Evolutionary conservation across 1,284 basidiomycete species (phyloP).

Genomic region (Xerocomus amazonicus): DNA sequence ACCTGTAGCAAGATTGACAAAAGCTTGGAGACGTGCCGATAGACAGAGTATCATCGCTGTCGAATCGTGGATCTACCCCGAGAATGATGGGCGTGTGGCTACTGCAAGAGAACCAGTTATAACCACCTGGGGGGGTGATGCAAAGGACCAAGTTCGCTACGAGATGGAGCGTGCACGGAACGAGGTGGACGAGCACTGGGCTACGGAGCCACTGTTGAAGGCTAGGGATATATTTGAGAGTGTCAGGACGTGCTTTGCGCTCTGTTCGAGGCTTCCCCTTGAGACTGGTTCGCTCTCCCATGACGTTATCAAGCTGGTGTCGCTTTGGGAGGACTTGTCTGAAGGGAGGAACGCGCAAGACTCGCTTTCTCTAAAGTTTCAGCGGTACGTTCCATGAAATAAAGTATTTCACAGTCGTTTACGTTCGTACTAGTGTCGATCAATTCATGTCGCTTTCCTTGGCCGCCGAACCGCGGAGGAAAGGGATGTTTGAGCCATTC

Average conservation of each 20-base stretch:
- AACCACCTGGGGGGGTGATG: conserved; percentile 69
- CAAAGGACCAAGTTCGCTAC: conserved; percentile 33
- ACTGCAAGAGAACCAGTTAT: conserved; percentile 42
- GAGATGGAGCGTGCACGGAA: conserved; percentile 40
- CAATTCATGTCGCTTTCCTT: conserved; percentile 77
- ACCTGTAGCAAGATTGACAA: conserved; percentile 70
- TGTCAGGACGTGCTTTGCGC: conserved; percentile 48
- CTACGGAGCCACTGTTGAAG: conserved; percentile 39
- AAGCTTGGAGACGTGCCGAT: conserved; percentile 74
- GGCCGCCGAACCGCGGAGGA: conserved; percentile 66
- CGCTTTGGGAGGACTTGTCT: conserved; percentile 51
- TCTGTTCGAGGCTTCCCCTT: conserved; percentile 44
- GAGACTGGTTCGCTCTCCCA: conserved; percentile 29
- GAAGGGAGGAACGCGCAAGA: conserved; percentile 37
- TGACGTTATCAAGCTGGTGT: conserved; percentile 49
- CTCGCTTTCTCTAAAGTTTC: conserved; percentile 54
- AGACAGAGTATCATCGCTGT: conserved; percentile 51
- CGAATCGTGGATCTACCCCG: conserved; percentile 61
- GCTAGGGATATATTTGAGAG: conserved; percentile 49
- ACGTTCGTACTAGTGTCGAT: conserved; percentile 51
- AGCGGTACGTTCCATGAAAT: conserved; percentile 43
- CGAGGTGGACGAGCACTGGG: conserved; percentile 42
- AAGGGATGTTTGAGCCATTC: conserved; percentile 68
- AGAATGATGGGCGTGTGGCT: conserved; percentile 34
- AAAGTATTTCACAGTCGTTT: conserved; percentile 7